These are phyloP conservation scores for Erythrobasidium hasegawianum DNA, from an alignment of 1,284 basidiomycete species.

Conservation along the genomic window DNA sequence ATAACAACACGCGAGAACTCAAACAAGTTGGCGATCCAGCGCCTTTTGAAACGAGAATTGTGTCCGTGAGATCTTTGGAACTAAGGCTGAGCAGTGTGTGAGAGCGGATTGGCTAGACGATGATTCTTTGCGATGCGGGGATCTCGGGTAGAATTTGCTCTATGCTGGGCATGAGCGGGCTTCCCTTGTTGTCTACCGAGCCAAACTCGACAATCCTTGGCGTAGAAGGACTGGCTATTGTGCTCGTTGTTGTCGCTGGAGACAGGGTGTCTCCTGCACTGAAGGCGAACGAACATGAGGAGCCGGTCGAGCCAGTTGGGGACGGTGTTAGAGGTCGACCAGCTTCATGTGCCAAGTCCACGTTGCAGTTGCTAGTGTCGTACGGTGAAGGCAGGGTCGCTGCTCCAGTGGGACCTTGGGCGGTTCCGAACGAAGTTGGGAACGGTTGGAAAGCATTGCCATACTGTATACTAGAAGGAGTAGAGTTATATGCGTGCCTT, in stretches of 20 bases:
- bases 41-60: no score
- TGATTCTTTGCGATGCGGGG: no score
- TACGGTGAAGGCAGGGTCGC: neutral
- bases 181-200: neutral
- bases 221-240: neutral
- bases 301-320: conserved; percentile 9
- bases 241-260: neutral
- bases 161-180: no score
- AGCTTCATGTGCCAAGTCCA: neutral
- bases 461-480: neutral
- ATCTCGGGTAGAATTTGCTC: no score
- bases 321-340: conserved; percentile 26
- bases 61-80: no score
- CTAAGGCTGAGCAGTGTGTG: no score
- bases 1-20: no score
- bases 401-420: neutral
- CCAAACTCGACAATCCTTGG: conserved; percentile 1
- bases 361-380: neutral
- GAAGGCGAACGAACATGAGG: conserved; percentile 23
- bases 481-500: no score
- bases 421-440: neutral
- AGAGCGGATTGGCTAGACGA: no score
- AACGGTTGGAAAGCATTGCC: neutral
- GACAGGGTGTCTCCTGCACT: neutral
- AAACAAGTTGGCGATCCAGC: no score